Evolutionary conservation across 306 rosid genomes (phyloP).

Genomic region (Erythrophleum fordii): DNA sequence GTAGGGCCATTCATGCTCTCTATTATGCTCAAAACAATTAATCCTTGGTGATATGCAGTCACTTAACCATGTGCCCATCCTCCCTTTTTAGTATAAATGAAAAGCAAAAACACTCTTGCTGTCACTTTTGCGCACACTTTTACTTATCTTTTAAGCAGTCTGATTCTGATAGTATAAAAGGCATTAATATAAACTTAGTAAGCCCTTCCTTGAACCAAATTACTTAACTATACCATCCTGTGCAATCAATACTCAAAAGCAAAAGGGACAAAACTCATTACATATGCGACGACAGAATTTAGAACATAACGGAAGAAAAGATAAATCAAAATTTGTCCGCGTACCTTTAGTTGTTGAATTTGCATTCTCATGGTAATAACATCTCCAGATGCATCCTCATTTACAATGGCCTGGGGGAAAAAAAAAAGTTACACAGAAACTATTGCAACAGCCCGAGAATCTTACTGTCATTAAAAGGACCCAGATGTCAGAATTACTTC

Average conservation of each 20-base stretch:
- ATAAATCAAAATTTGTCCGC: slow-evolving; percentile 37
- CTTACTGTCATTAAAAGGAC: slow-evolving; percentile 1
- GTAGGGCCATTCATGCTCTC: neutral
- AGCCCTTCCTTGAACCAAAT: slow-evolving; percentile 29
- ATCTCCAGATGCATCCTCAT: slow-evolving; percentile 96
- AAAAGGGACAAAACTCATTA: neutral
- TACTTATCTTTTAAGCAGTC: no score
- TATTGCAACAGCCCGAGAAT: slow-evolving; percentile 18
- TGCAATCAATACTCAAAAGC: neutral
- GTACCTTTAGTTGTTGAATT: slow-evolving; percentile 96
- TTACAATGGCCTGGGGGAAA: slow-evolving; percentile 82
- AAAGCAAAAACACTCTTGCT: neutral
- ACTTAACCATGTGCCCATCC: neutral
- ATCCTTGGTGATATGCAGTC: neutral
- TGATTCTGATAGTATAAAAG: neutral
- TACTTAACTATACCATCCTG: slow-evolving; percentile 2
- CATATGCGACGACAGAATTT: slow-evolving; percentile 9
- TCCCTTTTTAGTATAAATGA: slow-evolving; percentile 2
- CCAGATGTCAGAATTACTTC: neutral
- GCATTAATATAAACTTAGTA: neutral
- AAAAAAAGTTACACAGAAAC: slow-evolving; percentile 9
- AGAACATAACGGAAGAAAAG: neutral
- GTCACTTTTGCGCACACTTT: neutral
- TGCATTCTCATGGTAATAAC: slow-evolving; percentile 93
- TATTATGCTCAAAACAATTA: neutral